Evolutionary conservation across 2,329 filamentous ascomycete genomes (phyloP).

Genomic region (Nigrospora oryzae): DNA sequence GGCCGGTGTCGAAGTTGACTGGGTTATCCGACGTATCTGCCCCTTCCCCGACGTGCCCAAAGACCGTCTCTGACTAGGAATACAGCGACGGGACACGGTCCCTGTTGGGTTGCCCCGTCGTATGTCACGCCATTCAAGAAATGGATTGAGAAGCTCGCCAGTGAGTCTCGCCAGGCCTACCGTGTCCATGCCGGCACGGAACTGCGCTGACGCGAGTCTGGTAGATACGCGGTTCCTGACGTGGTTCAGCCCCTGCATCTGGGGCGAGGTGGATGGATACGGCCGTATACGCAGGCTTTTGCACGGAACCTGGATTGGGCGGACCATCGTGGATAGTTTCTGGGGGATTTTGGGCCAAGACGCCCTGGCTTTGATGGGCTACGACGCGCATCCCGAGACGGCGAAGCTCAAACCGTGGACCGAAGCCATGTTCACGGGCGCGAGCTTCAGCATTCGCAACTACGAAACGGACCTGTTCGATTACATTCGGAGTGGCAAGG

Average conservation of each 20-base stretch:
- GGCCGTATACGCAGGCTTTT: conserved; percentile 43
- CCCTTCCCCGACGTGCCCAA: neutral
- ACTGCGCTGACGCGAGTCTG: neutral
- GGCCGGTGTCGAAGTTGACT: conserved; percentile 43
- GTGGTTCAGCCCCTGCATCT: conserved; percentile 69
- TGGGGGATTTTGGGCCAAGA: conserved; percentile 50
- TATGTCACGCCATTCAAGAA: conserved; percentile 41
- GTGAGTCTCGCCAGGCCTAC: conserved; percentile 17
- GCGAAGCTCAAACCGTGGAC: conserved; percentile 46
- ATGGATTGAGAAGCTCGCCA: conserved; percentile 39
- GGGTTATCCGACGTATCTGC: conserved; percentile 39
- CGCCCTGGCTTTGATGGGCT: conserved; percentile 42
- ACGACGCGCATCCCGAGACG: conserved; percentile 42
- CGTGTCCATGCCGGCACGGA: too few species aligned
- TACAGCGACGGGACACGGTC: conserved; percentile 41
- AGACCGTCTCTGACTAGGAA: neutral
- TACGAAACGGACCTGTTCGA: conserved; percentile 48
- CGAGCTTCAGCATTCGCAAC: conserved; percentile 51
- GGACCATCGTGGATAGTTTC: conserved; percentile 45
- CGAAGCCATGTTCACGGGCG: conserved; percentile 43
- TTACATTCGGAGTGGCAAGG: conserved; percentile 41
- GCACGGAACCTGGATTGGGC: conserved; percentile 48
- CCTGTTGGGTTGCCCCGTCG: conserved; percentile 41
- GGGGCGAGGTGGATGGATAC: conserved; percentile 57
- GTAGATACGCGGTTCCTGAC: conserved; percentile 55